Evolutionary conservation across 139 green algal species (phyloP).

Genomic region (Volvox reticuliferus): DNA sequence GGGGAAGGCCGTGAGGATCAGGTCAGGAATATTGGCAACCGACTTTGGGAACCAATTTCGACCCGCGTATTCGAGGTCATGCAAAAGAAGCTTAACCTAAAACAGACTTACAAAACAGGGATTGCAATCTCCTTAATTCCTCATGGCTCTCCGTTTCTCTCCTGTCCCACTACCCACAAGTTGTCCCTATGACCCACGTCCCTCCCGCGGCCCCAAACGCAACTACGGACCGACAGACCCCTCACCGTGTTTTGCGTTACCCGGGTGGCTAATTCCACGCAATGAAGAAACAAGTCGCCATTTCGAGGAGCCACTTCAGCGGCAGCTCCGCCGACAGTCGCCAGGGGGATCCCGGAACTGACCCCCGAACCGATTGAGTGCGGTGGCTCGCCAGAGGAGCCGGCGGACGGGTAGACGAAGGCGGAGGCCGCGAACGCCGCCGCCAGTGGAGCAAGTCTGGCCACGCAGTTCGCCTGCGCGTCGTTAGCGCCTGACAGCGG

Average conservation of each 20-base stretch:
- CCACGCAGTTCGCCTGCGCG: constrained; percentile 68
- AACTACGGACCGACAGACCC: constrained; percentile 42
- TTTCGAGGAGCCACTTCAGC: constrained; percentile 13
- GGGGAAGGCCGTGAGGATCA: too few relatives aligned
- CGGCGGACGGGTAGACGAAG: background rate
- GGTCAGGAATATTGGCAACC: too few relatives aligned
- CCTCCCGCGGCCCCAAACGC: constrained; percentile 60
- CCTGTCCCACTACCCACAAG: too few relatives aligned
- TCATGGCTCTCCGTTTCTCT: too few relatives aligned
- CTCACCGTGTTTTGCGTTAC: constrained; percentile 69
- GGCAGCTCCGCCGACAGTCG: background rate
- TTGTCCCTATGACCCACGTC: too few relatives aligned
- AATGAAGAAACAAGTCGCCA: background rate
- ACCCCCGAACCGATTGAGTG: background rate
- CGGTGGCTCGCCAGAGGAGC: background rate
- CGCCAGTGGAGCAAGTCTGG: constrained; percentile 64
- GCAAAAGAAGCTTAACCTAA: too few relatives aligned
- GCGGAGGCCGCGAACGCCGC: background rate
- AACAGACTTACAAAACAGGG: too few relatives aligned
- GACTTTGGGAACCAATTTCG: too few relatives aligned
- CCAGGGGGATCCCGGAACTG: background rate
- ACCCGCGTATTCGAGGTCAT: too few relatives aligned
- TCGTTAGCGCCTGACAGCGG: constrained; percentile 65
- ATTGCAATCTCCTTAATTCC: too few relatives aligned
- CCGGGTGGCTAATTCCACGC: constrained; percentile 56